Conservation (phyloP, 352 stramenopile genomes). For the Ophiocytium majus region DNA sequence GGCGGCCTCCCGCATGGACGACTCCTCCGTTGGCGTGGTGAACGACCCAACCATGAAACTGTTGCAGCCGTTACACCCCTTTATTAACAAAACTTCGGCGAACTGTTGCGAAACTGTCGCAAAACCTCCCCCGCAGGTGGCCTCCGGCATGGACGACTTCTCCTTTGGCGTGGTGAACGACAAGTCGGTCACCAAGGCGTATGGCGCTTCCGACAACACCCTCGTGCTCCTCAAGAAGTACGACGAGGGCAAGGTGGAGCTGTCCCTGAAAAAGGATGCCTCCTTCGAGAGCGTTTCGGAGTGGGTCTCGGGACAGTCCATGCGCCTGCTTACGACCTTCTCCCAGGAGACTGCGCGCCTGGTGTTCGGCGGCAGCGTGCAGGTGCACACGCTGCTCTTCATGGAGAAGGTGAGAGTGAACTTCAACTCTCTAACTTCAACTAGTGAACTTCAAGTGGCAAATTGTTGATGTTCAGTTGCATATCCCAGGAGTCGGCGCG, state of each 20-base stretch:
- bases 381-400: slow-evolving; percentile 27
- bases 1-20: no score
- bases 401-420: background rate
- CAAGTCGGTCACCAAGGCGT: background rate
- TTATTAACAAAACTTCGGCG: no score
- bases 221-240: slow-evolving; percentile 24
- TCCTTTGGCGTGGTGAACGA: background rate
- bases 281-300: slow-evolving; percentile 31
- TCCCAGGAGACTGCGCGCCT: slow-evolving; percentile 29
- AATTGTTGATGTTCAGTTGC: no score
- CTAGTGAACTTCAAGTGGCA: no score
- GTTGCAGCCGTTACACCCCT: no score
- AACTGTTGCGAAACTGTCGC: no score
- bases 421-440: background rate
- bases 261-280: slow-evolving; percentile 36
- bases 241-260: slow-evolving; percentile 30
- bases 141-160: slow-evolving; percentile 15
- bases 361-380: slow-evolving; percentile 46
- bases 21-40: no score
- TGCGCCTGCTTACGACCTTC: slow-evolving; percentile 51
- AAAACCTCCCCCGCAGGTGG: background rate
- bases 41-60: no score
- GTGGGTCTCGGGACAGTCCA: slow-evolving; percentile 28
- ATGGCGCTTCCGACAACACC: background rate
- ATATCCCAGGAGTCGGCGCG: no score